Evolutionary conservation across 176 grass and related monocot genomes (phyloP).

Genomic region (barley (Hordeum vulgare)): MorexV3_pseudomolecules_assembly NC_058522.1:490478053-490478552

Average conservation of each 20-base stretch:
- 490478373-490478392: slow-evolving; percentile 98
- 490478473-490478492: too few species aligned
- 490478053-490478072: too few species aligned
- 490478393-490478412: slow-evolving; percentile 98
- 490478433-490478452: background rate
- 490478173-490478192: slow-evolving; percentile 95
- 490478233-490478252: background rate
- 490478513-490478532: too few species aligned
- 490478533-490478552: too few species aligned
- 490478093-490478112: too few species aligned
- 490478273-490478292: background rate
- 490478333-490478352: slow-evolving; percentile 77
- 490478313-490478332: slow-evolving; percentile 56
- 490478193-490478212: slow-evolving; percentile 94
- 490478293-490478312: background rate
- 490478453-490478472: too few species aligned
- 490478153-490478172: slow-evolving; percentile 93
- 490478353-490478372: slow-evolving; percentile 91
- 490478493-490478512: too few species aligned
- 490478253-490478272: background rate
- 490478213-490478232: slow-evolving; percentile 70
- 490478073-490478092: background rate
- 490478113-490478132: background rate
- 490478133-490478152: slow-evolving; percentile 56
- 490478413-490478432: slow-evolving; percentile 39